Base-by-base conservation (phyloP, 192 early-diverging fungal genomes). In the Geranomyces variabilis region DNA sequence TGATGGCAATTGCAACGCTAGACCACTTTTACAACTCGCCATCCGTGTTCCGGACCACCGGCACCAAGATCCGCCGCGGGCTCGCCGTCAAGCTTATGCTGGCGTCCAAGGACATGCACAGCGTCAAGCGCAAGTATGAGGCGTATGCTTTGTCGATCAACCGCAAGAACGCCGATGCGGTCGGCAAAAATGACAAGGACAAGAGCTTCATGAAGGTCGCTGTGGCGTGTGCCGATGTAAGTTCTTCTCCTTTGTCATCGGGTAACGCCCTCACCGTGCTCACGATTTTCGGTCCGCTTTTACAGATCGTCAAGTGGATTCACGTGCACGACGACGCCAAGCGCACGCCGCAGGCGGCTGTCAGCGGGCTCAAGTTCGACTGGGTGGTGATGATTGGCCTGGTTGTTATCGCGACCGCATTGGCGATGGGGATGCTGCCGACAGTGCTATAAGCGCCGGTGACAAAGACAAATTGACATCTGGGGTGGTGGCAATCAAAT, bases 1-100 rank as follows among this genome's bases (percentile, higher is more conserved):
- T 86, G 19, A 98, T 98, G 97, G 97, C 97, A 14, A 93, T 99
- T 73, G 90, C 97, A 29, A 92, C 96, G 1, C 77, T 99, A 21
- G 83, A 87, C 28, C 66, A 93, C 58, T 90, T 95, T 59, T 96
- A 92, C 77, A 93, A 95, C 80, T 96, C 96, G 79, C 77, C 88
- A 48, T 77, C 81, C 41, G 79, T 98, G 17, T 97, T 93, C 70
- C 85, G 87, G 2, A 82, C 79, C 56, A 90, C 89, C 36, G 91
- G 78, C 22, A 65, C 93, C 67, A 99, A 99, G 83, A 98, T 98
- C 74, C 92, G 96, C 22, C 78, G 82, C 19, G 81, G 81, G 0
- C 75, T 79, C 13, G 75, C 84, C 46, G 84, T 83, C 7, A 79
- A 83, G 73, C 73, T 86, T 5, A 83, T 86, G 33, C 44, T 60